A percentile compares a stretch with the other conserved stretches of the same genome.
Evolutionary conservation across 2,329 filamentous ascomycete species (phyloP).

Genomic region (Clathrospora elynae): DNA sequence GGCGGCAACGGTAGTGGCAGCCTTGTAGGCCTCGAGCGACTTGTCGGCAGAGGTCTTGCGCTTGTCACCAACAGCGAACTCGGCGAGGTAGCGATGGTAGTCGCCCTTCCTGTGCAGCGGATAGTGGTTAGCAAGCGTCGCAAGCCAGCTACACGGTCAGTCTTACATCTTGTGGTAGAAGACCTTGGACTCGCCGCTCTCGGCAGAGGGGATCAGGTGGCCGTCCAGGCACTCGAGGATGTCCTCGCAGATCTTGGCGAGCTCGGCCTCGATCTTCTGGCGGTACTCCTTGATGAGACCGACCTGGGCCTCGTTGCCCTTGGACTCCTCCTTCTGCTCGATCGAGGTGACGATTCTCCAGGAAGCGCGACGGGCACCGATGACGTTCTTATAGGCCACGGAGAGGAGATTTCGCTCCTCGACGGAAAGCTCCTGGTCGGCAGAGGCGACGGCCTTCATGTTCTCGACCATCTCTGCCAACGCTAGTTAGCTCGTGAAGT

Average conservation of each 20-base stretch:
- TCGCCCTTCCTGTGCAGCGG: conserved; percentile 82
- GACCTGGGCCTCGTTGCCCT: conserved; percentile 93
- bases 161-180: conserved; percentile 99
- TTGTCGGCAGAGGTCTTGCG: conserved; percentile 93
- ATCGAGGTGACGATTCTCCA: conserved; percentile 99
- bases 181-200: conserved; percentile 97
- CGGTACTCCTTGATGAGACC: conserved; percentile 96
- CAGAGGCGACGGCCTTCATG: conserved; percentile 97
- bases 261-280: conserved; percentile 95
- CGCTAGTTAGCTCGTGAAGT: conserved; percentile 22
- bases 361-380: conserved; percentile 92
- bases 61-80: conserved; percentile 93
- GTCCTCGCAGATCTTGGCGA: conserved; percentile 97
- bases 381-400: conserved; percentile 99
- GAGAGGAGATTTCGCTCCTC: conserved; percentile 98
- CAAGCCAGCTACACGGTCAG: neutral
- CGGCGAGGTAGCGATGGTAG: conserved; percentile 98
- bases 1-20: conserved; percentile 85
- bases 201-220: conserved; percentile 90
- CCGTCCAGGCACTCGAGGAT: conserved; percentile 93
- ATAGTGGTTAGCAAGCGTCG: conserved; percentile 25
- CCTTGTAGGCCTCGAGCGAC: conserved; percentile 97
- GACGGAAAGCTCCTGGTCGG: conserved; percentile 69
- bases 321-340: conserved; percentile 99
- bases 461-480: conserved; percentile 95